Evolutionary conservation across 164 flowering plant species (phyloP).

Genomic region (Paratinospora sagittata): DNA sequence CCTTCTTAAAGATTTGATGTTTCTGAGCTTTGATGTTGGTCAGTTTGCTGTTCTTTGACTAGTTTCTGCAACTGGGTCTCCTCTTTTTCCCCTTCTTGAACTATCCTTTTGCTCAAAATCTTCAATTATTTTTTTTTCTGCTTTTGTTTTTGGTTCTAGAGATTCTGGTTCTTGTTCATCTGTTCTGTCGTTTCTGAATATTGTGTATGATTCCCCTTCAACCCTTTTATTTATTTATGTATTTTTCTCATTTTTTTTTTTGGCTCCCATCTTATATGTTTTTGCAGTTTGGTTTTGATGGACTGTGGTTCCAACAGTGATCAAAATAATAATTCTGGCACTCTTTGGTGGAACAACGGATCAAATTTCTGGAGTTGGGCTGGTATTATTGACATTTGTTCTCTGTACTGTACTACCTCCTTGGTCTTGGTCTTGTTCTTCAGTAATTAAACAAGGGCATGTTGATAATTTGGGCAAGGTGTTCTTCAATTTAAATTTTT

Average conservation of each 20-base stretch:
- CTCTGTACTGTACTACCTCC: slow-evolving; percentile 6
- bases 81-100: neutral
- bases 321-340: neutral
- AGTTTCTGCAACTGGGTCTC: neutral
- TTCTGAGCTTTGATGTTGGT: neutral
- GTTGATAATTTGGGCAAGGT: neutral
- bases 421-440: slow-evolving; percentile 5
- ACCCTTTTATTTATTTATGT: neutral
- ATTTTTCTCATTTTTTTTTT: neutral
- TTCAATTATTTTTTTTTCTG: too few relatives aligned
- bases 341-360: slow-evolving; percentile 14
- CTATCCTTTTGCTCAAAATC: neutral
- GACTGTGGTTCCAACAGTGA: slow-evolving; percentile 15
- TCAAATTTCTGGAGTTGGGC: slow-evolving; percentile 21
- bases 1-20: neutral
- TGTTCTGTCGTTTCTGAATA: too few relatives aligned
- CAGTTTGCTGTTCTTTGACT: neutral
- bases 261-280: neutral
- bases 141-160: too few relatives aligned
- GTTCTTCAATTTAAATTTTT: too few relatives aligned
- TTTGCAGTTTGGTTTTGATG: slow-evolving; percentile 22
- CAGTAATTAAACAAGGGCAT: slow-evolving; percentile 9
- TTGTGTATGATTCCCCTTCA: neutral
- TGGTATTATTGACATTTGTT: slow-evolving; percentile 12
- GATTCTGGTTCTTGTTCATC: neutral